Percentiles rank a stretch among this genome's conserved stretches.
These are phyloP conservation scores for Eimeria necatrix DNA, from an alignment of 169 alveolate genomes.

Conservation along the genomic window DNA sequence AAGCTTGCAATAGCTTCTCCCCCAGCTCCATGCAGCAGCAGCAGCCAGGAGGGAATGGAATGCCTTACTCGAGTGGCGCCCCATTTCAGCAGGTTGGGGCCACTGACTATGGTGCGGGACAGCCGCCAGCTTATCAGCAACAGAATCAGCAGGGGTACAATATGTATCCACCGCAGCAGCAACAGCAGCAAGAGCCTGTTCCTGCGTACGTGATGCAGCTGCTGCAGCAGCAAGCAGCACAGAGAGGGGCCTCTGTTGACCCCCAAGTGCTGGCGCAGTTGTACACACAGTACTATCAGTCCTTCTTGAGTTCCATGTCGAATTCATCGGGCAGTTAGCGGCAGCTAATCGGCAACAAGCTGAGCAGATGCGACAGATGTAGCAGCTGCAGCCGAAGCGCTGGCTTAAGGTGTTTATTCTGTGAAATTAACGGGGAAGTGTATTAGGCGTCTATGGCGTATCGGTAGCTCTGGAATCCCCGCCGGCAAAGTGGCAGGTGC, in stretches of 20 bases:
- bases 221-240: slow-evolving; percentile 73
- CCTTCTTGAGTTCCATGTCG: slow-evolving; percentile 39
- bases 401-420: not conserved
- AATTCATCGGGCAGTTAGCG: slow-evolving; percentile 9
- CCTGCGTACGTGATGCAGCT: slow-evolving; percentile 57
- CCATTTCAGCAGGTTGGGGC: not conserved
- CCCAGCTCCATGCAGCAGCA: slow-evolving; percentile 11
- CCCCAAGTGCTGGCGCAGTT: slow-evolving; percentile 57
- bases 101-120: not conserved
- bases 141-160: not conserved
- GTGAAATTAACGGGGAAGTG: not conserved
- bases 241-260: slow-evolving; percentile 51
- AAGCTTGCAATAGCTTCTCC: not conserved
- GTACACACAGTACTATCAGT: slow-evolving; percentile 57
- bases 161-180: slow-evolving; percentile 38
- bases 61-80: not conserved
- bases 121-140: slow-evolving; percentile 1
- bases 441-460: no score
- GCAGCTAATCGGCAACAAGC: not conserved
- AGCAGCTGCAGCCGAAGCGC: not conserved
- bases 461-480: no score
- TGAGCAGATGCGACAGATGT: not conserved
- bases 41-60: not conserved
- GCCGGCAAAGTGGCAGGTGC: no score
- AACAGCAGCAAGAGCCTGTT: slow-evolving; percentile 41